Evolutionary conservation across 805 yeast genomes (phyloP).

Genomic region (Sugiyamaella floridensis): DNA sequence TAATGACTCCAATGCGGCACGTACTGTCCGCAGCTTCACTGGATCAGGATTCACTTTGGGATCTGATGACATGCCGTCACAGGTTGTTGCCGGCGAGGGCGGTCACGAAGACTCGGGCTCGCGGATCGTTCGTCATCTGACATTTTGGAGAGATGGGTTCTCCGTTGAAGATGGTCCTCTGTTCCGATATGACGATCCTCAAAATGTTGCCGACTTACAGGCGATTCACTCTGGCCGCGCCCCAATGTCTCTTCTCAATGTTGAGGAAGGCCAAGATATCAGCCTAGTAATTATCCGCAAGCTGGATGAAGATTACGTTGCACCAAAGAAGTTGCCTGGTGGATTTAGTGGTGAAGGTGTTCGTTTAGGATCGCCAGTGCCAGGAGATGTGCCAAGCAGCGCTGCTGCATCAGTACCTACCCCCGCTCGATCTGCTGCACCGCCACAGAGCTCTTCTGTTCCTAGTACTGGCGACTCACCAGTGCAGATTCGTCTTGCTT

Average conservation of each 20-base stretch:
- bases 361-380: conserved; percentile 83
- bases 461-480: conserved; percentile 54
- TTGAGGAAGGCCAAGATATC: conserved; percentile 85
- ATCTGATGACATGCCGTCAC: conserved; percentile 22
- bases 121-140: conserved; percentile 70
- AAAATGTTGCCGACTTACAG: conserved; percentile 67
- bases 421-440: conserved; percentile 22
- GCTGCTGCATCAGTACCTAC: conserved; percentile 20
- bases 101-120: conserved; percentile 24
- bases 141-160: conserved; percentile 96
- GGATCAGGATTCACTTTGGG: conserved; percentile 33
- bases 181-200: conserved; percentile 85
- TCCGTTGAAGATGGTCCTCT: conserved; percentile 88
- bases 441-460: conserved; percentile 7
- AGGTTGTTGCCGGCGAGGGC: conserved; percentile 10
- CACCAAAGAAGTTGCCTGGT: conserved; percentile 55
- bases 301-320: conserved; percentile 68
- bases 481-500: conserved; percentile 78
- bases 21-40: conserved; percentile 15
- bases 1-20: background rate
- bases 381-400: conserved; percentile 38
- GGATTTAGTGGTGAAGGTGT: conserved; percentile 79
- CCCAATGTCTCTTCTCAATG: conserved; percentile 75
- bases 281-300: conserved; percentile 81
- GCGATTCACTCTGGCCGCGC: conserved; percentile 88